Conservation (phyloP, 1,139 yeast genomes). For the Candida anutae region DNA sequence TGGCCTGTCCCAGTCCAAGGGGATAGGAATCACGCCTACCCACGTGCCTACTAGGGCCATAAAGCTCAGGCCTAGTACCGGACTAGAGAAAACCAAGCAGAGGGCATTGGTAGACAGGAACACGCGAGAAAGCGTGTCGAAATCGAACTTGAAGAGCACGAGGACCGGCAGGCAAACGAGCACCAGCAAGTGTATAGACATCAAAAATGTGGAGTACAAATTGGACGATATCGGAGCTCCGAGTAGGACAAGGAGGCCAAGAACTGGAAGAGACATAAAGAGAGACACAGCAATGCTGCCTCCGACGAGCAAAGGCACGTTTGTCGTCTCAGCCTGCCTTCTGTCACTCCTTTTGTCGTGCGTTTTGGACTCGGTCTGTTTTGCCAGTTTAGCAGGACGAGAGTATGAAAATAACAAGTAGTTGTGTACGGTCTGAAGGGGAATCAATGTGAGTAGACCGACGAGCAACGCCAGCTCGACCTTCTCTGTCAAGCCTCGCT, state of each 20-base stretch:
- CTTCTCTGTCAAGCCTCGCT: constrained; percentile 25
- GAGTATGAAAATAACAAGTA: constrained; percentile 12
- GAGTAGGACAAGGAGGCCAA: constrained; percentile 50
- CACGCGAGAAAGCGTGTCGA: constrained; percentile 19
- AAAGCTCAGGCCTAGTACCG: constrained; percentile 32
- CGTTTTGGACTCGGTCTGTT: too few relatives aligned
- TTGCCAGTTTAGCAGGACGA: constrained; percentile 5
- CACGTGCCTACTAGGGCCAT: constrained; percentile 71
- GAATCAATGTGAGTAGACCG: constrained; percentile 19
- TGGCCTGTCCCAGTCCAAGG: constrained; percentile 94
- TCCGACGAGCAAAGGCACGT: constrained; percentile 24
- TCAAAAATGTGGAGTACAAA: constrained; percentile 49
- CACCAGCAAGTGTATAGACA: constrained; percentile 60
- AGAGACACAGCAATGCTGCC: constrained; percentile 35
- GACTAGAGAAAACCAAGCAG: constrained; percentile 22
- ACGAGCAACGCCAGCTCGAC: constrained; percentile 18
- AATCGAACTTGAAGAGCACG: constrained; percentile 50
- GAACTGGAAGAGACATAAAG: constrained; percentile 45
- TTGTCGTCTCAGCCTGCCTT: constrained; percentile 15
- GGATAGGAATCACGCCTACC: constrained; percentile 91
- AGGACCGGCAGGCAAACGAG: constrained; percentile 60
- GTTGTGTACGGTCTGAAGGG: constrained; percentile 22
- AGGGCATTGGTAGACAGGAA: constrained; percentile 18
- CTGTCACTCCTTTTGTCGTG: too few relatives aligned
- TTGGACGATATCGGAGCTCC: constrained; percentile 77